These are phyloP conservation scores for Penicillium nucicola DNA, from an alignment of 495 filamentous ascomycete genomes.

Conservation along the genomic window DNA sequence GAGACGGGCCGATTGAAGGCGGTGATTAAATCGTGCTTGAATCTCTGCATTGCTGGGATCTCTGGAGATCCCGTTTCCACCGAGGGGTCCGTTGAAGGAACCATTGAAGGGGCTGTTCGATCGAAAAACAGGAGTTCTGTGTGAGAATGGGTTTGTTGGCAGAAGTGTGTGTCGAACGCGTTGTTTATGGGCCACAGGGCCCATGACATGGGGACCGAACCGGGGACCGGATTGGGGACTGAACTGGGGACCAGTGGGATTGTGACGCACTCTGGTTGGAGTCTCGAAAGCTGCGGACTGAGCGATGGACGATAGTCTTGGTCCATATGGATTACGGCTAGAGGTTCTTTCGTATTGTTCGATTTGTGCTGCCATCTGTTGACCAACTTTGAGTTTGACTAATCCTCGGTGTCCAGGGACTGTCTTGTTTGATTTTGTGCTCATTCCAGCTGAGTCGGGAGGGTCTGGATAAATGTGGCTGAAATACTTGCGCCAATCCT, in stretches of 20 bases:
- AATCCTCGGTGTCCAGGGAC: constrained; percentile 3
- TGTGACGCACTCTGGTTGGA: neutral
- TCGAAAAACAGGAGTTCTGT: neutral
- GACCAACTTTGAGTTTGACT: constrained; percentile 13
- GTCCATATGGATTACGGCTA: neutral
- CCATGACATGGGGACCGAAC: no score
- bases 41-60: neutral
- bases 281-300: neutral
- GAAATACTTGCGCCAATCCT: constrained; percentile 5
- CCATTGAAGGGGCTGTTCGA: neutral
- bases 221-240: no score
- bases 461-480: no score
- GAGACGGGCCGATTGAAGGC: neutral
- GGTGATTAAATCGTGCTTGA: neutral
- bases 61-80: neutral
- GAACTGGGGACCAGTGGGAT: neutral
- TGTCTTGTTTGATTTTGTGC: neutral
- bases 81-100: neutral
- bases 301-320: neutral
- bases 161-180: no score
- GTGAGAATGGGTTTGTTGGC: no score
- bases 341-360: neutral
- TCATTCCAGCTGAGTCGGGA: no score
- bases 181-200: no score
- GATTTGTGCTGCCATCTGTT: constrained; percentile 9